Percentiles rank a stretch among this genome's conserved stretches.
Evolutionary conservation across 306 rosid genomes (phyloP).

Genomic region (Rosa persica): DNA sequence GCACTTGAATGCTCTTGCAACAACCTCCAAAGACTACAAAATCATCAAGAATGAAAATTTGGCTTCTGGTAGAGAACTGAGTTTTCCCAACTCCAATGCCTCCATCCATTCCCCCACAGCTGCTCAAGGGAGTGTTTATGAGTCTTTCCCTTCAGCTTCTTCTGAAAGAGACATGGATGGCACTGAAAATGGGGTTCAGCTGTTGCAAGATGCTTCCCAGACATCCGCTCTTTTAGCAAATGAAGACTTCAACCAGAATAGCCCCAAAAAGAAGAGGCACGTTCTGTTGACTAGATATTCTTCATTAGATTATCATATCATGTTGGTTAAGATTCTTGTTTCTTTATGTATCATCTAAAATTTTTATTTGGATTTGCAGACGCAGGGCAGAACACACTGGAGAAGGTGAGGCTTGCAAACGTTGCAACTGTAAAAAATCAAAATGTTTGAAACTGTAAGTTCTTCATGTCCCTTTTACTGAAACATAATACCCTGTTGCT

Average conservation of each 20-base stretch:
- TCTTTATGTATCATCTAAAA: constrained; percentile 32
- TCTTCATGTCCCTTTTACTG: constrained; percentile 19
- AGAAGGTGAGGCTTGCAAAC: constrained; percentile 71
- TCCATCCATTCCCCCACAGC: constrained; percentile 37
- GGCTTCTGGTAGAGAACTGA: constrained; percentile 45
- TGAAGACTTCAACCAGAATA: constrained; percentile 68
- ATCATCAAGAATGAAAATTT: constrained; percentile 39
- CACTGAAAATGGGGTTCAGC: constrained; percentile 47
- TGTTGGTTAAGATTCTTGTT: constrained; percentile 7
- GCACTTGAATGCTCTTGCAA: constrained; percentile 77
- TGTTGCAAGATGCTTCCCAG: constrained; percentile 56
- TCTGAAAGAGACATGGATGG: constrained; percentile 49
- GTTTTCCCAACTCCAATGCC: constrained; percentile 42
- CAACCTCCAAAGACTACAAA: constrained; percentile 43
- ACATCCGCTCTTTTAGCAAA: constrained; percentile 37
- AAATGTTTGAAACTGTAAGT: constrained; percentile 95
- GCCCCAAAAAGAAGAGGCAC: constrained; percentile 80
- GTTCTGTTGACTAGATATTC: constrained; percentile 23
- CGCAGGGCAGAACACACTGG: constrained; percentile 57
- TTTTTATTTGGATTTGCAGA: constrained; percentile 52
- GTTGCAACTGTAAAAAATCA: constrained; percentile 91
- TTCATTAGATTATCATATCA: constrained; percentile 13
- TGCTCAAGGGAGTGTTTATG: constrained; percentile 49
- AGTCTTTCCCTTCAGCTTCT: constrained; percentile 33
- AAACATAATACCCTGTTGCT: background rate